Base-by-base conservation (phyloP, 257 asterid species). In the Henckelia pumila region DNA sequence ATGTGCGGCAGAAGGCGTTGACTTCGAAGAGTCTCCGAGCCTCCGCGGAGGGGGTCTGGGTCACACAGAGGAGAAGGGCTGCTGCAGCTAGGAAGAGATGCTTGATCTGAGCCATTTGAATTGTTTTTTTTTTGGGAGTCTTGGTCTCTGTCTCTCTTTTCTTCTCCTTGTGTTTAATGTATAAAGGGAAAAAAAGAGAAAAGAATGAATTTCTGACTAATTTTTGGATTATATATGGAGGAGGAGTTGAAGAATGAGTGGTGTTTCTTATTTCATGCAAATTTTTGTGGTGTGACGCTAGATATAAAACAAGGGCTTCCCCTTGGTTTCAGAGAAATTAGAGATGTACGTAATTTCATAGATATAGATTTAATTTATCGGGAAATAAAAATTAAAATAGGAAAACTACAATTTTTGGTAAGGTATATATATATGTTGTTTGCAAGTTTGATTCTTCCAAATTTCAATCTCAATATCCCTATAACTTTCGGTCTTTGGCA, bases 1-100 rank as follows among this genome's bases (percentile, higher is more conserved):
- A 73, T 7, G 81, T 67, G n/a, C 75, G 69, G 81, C 90, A 84
- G 68, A 78, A 82, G 0, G 63, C 66, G 80, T 69, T 84, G 17
- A 81, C 58, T 59, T 75, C 82, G 32, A 16, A 6, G 75, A 33
- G 73, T 10, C 55, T 72, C 2, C 81, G 72, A 61, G 73, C 81
- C 62, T 53, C 75, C 2, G 68, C 75, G 6, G 16, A 28, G 14
- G 66, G 70, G n/a, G 21, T 24, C 61, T 47, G 23, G 56, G 73
- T 47, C 23, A 49, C 62, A 32, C 59, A 69, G 56, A 71, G 63
- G 71, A 74, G 53, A 17, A 74, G 69, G 52, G 69, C 62, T 3
- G 74, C 71, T 25, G 71, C 35, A 40, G 69, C 72, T 20, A 56
- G 16, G 19, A 73, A 67, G 53, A 74, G 56, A 49, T 32, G 61